Conservation (phyloP, 2,329 filamentous ascomycete species). For the Exophiala calicioides region DNA sequence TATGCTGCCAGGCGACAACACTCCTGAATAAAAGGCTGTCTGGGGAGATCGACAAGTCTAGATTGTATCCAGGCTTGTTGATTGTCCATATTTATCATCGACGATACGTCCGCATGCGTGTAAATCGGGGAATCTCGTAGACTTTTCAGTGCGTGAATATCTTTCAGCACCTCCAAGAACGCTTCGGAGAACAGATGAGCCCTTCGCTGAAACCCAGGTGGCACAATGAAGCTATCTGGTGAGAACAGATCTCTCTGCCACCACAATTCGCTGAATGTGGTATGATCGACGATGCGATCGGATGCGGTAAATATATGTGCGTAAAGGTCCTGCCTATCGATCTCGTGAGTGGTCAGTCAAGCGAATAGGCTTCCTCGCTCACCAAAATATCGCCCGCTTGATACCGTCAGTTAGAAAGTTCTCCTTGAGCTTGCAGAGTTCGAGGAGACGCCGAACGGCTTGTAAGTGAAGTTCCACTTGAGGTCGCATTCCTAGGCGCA, state of each 20-base stretch:
- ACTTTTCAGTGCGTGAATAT: constrained; percentile 43
- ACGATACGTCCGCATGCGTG: constrained; percentile 23
- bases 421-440: constrained; percentile 34
- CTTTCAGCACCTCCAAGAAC: constrained; percentile 42
- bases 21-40: constrained; percentile 30
- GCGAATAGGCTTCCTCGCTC: constrained; percentile 11
- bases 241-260: constrained; percentile 43
- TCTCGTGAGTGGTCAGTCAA: constrained; percentile 11
- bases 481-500: constrained; percentile 38
- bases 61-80: constrained; percentile 49
- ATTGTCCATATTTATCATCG: constrained; percentile 41
- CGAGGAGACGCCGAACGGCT: constrained; percentile 41
- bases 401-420: constrained; percentile 42
- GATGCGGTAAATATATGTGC: constrained; percentile 44
- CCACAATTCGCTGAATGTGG: constrained; percentile 44
- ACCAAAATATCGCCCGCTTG: constrained; percentile 52
- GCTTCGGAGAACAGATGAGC: constrained; percentile 34
- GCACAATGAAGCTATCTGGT: constrained; percentile 35
- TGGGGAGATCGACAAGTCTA: constrained; percentile 35
- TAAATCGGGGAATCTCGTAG: constrained; percentile 37
- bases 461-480: constrained; percentile 48
- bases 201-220: constrained; percentile 37
- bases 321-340: constrained; percentile 47
- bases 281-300: constrained; percentile 43
- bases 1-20: constrained; percentile 46